These are phyloP conservation scores for Talaromyces marneffei DNA, from an alignment of 2,329 filamentous ascomycete species.

Conservation along the genomic window DNA sequence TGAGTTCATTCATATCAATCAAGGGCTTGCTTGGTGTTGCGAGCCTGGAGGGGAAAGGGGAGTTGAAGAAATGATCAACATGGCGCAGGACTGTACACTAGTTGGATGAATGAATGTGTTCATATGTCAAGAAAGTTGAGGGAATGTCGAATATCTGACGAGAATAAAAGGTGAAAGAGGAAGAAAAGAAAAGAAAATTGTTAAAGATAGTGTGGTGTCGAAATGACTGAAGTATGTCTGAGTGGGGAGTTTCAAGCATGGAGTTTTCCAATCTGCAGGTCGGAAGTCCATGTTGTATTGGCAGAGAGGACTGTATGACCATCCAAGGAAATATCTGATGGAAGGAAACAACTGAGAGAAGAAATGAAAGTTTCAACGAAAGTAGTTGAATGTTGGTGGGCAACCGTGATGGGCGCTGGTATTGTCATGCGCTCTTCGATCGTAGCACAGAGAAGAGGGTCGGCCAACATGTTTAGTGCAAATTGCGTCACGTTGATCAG, in stretches of 20 bases:
- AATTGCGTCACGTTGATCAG: conserved; percentile 8
- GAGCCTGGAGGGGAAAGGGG: not conserved
- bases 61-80: conserved; percentile 4
- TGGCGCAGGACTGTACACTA: conserved; percentile 10
- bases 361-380: not conserved
- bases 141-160: not conserved
- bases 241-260: not conserved
- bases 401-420: not conserved
- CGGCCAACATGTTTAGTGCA: conserved; percentile 9
- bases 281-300: not conserved
- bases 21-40: not conserved
- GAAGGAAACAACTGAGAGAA: not conserved
- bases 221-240: not conserved
- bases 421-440: not conserved
- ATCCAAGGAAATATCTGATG: not conserved
- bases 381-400: not conserved
- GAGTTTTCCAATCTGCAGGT: not conserved
- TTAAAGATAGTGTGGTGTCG: conserved; percentile 13
- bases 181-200: conserved; percentile 10
- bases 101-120: not conserved
- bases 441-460: not conserved
- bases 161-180: conserved; percentile 3
- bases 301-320: not conserved
- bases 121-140: not conserved
- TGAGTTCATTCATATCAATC: conserved; percentile 4